Evolutionary conservation across 768 basidiomycete genomes (phyloP).

Genomic region (Asterophora lycoperdoides): DNA sequence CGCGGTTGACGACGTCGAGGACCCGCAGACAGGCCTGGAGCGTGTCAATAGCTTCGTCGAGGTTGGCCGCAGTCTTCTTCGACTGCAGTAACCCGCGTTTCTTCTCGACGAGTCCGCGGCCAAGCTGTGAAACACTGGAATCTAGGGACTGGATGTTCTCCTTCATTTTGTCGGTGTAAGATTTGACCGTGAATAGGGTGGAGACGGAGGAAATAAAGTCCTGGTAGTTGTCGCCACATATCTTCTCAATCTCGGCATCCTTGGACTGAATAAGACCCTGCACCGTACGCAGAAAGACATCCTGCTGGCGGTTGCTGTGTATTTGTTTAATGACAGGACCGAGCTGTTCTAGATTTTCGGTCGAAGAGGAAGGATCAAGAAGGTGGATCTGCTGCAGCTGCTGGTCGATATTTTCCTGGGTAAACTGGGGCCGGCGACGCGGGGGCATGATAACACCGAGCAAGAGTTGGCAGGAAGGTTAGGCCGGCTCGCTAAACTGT

Average conservation of each 20-base stretch:
- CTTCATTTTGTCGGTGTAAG: conserved; percentile 91
- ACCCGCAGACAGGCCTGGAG: conserved; percentile 90
- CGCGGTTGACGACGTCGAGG: conserved; percentile 87
- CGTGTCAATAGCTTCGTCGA: conserved; percentile 96
- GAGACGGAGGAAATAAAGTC: conserved; percentile 97
- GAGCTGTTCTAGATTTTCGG: conserved; percentile 93
- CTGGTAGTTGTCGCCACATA: conserved; percentile 95
- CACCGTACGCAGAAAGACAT: conserved; percentile 81
- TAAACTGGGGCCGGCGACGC: conserved; percentile 69
- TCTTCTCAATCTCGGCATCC: conserved; percentile 93
- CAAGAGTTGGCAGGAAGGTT: not conserved
- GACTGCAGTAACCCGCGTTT: conserved; percentile 86
- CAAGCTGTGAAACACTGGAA: conserved; percentile 82
- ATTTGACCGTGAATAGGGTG: conserved; percentile 93
- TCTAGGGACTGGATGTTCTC: conserved; percentile 90
- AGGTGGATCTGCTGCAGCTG: conserved; percentile 90
- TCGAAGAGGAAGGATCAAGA: conserved; percentile 80
- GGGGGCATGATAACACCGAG: conserved; percentile 59
- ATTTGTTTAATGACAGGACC: conserved; percentile 95
- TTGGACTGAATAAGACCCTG: conserved; percentile 89
- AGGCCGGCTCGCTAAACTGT: no score
- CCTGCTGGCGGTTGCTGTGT: conserved; percentile 82
- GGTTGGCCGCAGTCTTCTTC: conserved; percentile 87
- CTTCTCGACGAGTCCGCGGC: conserved; percentile 86
- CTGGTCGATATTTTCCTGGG: conserved; percentile 81